Evolutionary conservation across 139 green algal genomes (phyloP).

Genomic region (Pleodorina starrii): DNA sequence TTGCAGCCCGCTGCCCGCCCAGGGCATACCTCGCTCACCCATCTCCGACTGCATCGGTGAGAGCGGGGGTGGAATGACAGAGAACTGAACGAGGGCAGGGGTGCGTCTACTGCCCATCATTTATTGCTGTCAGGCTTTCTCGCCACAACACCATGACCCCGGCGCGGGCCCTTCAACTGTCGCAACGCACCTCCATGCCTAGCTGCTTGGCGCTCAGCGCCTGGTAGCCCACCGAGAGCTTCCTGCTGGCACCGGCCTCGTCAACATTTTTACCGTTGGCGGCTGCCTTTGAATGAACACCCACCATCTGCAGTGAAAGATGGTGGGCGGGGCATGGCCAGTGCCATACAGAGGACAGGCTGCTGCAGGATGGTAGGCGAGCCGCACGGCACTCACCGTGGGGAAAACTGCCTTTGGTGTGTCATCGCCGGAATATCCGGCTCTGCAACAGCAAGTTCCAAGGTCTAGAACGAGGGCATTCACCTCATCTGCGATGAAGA

Average conservation of each 20-base stretch:
- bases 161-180: too few species aligned
- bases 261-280: constrained; percentile 27
- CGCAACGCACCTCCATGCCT: constrained; percentile 72
- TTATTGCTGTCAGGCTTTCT: too few species aligned
- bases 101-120: too few species aligned
- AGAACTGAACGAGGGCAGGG: too few species aligned
- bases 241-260: not conserved
- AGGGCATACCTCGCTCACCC: too few species aligned
- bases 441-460: constrained; percentile 85
- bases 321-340: too few species aligned
- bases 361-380: too few species aligned
- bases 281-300: not conserved
- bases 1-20: too few species aligned
- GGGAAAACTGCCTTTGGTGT: constrained; percentile 95
- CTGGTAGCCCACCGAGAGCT: constrained; percentile 49
- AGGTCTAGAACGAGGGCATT: constrained; percentile 96
- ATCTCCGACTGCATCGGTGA: too few species aligned
- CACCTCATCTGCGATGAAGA: constrained; percentile 90
- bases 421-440: constrained; percentile 97
- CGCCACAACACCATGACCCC: too few species aligned
- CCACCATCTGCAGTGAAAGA: constrained; percentile 14
- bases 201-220: constrained; percentile 62
- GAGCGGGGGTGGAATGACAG: too few species aligned
- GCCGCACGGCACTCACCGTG: constrained; percentile 64
- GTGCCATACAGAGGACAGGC: too few species aligned